Evolutionary conservation across 306 rosid genomes (phyloP).

Genomic region (Gastrolobium villosum): DNA sequence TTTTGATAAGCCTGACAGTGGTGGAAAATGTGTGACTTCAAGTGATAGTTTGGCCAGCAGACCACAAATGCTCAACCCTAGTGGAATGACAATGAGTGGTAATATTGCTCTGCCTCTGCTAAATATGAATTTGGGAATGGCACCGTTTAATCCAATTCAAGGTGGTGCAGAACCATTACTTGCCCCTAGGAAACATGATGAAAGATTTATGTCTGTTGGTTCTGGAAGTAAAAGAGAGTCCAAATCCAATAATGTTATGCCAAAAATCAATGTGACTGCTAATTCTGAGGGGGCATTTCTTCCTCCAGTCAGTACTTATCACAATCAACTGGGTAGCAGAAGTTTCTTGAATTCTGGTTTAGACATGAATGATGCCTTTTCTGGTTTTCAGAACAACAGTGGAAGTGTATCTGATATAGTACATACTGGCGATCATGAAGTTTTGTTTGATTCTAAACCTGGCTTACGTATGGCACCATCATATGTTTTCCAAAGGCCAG

Average conservation of each 20-base stretch:
- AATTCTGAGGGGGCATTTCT: slow-evolving; percentile 18
- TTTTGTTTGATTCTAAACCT: slow-evolving; percentile 29
- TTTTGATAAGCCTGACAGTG: slow-evolving; percentile 38
- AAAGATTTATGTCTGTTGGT: slow-evolving; percentile 43
- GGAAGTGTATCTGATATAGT: slow-evolving; percentile 15
- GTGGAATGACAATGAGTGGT: slow-evolving; percentile 37
- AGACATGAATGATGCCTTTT: slow-evolving; percentile 20
- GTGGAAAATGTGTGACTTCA: slow-evolving; percentile 24
- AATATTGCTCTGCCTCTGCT: slow-evolving; percentile 41
- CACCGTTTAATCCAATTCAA: slow-evolving; percentile 37
- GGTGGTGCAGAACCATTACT: slow-evolving; percentile 42
- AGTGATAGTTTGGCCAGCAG: slow-evolving; percentile 8
- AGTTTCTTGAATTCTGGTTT: slow-evolving; percentile 36
- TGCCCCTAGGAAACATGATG: slow-evolving; percentile 44
- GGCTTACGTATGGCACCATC: slow-evolving; percentile 33
- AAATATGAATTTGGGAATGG: slow-evolving; percentile 42
- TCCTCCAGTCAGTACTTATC: slow-evolving; percentile 41
- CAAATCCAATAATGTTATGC: slow-evolving; percentile 24
- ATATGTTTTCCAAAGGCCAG: slow-evolving; percentile 40
- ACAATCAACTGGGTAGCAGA: slow-evolving; percentile 23
- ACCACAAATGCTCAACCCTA: slow-evolving; percentile 43
- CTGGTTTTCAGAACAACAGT: slow-evolving; percentile 47
- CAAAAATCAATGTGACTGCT: slow-evolving; percentile 35
- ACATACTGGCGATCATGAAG: slow-evolving; percentile 10
- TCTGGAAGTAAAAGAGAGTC: slow-evolving; percentile 35